A percentile compares a stretch with the other conserved stretches of the same genome.
Conservation (phyloP, 306 rosid species). For the Pterocarpus santalinus region DNA sequence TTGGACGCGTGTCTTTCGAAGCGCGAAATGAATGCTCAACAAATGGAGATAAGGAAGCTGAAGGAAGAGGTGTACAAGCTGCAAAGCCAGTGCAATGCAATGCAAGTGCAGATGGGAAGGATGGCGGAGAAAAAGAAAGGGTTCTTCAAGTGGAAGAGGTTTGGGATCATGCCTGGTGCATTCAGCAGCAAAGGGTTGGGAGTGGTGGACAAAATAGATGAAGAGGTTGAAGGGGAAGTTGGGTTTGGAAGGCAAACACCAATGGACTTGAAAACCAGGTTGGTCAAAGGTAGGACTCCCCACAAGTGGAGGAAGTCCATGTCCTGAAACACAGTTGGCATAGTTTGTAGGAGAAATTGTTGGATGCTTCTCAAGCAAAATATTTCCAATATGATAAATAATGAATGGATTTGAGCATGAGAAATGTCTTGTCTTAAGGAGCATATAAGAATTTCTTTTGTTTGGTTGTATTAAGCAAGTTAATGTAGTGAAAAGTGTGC, state of each 20-base stretch:
- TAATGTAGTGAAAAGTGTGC: neutral
- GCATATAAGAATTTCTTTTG: neutral
- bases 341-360: neutral
- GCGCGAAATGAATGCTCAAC: constrained; percentile 72
- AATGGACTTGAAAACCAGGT: constrained; percentile 65
- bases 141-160: constrained; percentile 78
- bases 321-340: constrained; percentile 55
- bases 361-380: neutral
- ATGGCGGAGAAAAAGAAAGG: constrained; percentile 63
- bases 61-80: constrained; percentile 79
- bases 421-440: neutral
- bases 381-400: neutral
- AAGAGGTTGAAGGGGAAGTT: constrained; percentile 46
- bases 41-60: constrained; percentile 72
- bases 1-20: constrained; percentile 69
- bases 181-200: constrained; percentile 43
- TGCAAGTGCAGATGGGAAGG: constrained; percentile 80
- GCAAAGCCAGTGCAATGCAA: constrained; percentile 68
- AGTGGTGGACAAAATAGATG: constrained; percentile 42
- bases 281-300: constrained; percentile 60
- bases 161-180: constrained; percentile 51
- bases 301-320: constrained; percentile 83
- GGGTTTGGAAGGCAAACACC: constrained; percentile 70
- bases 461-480: neutral
- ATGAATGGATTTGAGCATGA: neutral